A percentile compares a stretch with the other conserved stretches of the same genome.
These are phyloP conservation scores for Kluyveromyces marxianus DNA, from an alignment of 1,139 yeast genomes.

Conservation along the genomic window DNA sequence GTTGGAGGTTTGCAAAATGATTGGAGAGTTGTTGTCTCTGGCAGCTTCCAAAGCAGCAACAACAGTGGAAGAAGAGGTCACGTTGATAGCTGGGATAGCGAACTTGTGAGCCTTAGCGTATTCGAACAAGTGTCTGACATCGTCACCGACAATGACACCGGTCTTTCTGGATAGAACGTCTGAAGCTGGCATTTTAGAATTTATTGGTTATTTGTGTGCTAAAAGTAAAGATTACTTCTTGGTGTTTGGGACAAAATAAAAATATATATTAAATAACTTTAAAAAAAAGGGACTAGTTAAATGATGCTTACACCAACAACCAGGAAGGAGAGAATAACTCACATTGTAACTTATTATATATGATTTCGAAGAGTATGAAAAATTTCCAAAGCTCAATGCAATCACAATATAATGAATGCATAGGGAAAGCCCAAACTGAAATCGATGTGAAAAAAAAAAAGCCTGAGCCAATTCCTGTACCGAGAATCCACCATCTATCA, in stretches of 20 bases:
- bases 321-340: too few relatives aligned
- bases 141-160: constrained; percentile 99
- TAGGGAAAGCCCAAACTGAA: too few relatives aligned
- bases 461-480: too few relatives aligned
- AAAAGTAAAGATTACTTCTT: neutral
- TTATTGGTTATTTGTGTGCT: neutral
- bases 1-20: constrained; percentile 92
- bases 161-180: constrained; percentile 81
- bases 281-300: too few relatives aligned
- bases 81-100: constrained; percentile 98
- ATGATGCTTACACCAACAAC: too few relatives aligned
- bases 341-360: neutral
- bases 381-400: neutral
- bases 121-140: constrained; percentile 84
- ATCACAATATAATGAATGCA: too few relatives aligned
- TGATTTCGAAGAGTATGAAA: neutral
- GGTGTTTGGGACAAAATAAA: neutral
- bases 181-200: constrained; percentile 38
- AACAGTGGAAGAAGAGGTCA: constrained; percentile 94
- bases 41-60: constrained; percentile 98
- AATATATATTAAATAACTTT: too few relatives aligned
- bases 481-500: too few relatives aligned
- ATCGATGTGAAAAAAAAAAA: too few relatives aligned
- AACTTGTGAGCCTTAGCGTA: constrained; percentile 90
- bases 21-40: constrained; percentile 91